A percentile compares a stretch with the other conserved stretches of the same genome.
Evolutionary conservation across 2,329 filamentous ascomycete species (phyloP).

Genomic region (Alternaria sp.): DNA sequence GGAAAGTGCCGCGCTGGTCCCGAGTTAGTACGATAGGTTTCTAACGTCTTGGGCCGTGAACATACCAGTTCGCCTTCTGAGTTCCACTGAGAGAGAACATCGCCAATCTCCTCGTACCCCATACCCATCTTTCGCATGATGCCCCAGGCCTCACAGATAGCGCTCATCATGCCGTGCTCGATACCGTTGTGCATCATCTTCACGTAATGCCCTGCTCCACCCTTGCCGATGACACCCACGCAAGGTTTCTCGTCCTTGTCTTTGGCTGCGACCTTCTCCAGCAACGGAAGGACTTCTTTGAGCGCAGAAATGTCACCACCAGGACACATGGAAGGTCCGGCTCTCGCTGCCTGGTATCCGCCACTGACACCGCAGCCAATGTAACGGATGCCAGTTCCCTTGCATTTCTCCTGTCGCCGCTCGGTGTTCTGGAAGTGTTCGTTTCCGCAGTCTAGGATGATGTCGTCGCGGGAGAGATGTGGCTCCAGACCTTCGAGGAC

Average conservation of each 20-base stretch:
- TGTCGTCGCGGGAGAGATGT: conserved; percentile 65
- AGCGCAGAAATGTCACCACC: conserved; percentile 65
- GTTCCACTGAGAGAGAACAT: conserved; percentile 68
- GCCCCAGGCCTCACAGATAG: conserved; percentile 69
- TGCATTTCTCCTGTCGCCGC: conserved; percentile 64
- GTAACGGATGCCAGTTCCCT: conserved; percentile 65
- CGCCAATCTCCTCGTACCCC: conserved; percentile 65
- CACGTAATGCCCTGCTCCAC: conserved; percentile 72
- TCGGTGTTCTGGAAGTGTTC: conserved; percentile 72
- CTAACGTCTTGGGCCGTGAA: not conserved
- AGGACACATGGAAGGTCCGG: conserved; percentile 71
- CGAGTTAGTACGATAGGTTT: not conserved
- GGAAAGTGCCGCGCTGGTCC: conserved; percentile 60
- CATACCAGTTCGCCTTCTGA: conserved; percentile 61
- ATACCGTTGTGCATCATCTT: conserved; percentile 81
- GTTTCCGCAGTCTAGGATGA: conserved; percentile 73
- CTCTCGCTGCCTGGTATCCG: conserved; percentile 70
- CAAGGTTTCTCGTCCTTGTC: conserved; percentile 66
- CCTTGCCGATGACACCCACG: conserved; percentile 65
- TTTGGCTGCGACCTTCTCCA: conserved; percentile 68
- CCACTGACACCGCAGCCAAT: conserved; percentile 73
- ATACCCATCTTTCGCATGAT: conserved; percentile 67
- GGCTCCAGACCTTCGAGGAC: conserved; percentile 57
- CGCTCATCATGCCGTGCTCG: conserved; percentile 73
- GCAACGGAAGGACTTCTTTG: conserved; percentile 65